Base-by-base conservation (phyloP, 75 land plant species). In the Cryptomeria japonica region DNA sequence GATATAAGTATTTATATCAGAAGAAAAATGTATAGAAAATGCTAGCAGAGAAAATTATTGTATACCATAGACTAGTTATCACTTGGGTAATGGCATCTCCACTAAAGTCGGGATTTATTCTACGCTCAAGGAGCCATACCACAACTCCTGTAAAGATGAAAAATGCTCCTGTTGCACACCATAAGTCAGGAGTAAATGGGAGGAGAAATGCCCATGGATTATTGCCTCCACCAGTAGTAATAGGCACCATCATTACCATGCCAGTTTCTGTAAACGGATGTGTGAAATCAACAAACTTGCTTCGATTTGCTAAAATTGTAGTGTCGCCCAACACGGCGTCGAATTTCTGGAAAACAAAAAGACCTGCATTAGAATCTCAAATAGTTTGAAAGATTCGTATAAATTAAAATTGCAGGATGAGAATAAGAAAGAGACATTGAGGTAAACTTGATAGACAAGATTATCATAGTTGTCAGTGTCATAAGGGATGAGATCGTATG, bases 271-370 rank as follows among this genome's bases (percentile, higher is more conserved):
- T 93, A 86, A 92, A 97, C 0, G 97, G 97, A 32, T 94, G 88
- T 36, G 97, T 94, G 89, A 97, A 97, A 83, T 97, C 97, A 16
- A 97, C 96, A 80, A 90, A 86, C 31, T 44, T 15, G 4, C 95
- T 90, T 22, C 99, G 89, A 83, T 94, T 92, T 14, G 91, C 91
- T 1, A 85, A 64, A 13, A 97, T 97, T 7, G 97, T 92, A 7
- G 86, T 88, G 84, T 97, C 99, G 42, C 95, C 97, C 68, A 96
- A 95, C 39, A 93, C 94, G 46, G 92, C 95, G 89, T 97, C 99
- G 84, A 76, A 94, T 6, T 92, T 90, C 99, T 97, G 92, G 92
- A 86, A 2, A 46, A n/a, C 31, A 15, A 46, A 46, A 49, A 68
- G 0, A 1, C 8, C 5, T 7, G 5, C 2, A 2, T 14, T 14